Conservation (phyloP, 805 yeast species). For the Yarrowia sp. region DNA sequence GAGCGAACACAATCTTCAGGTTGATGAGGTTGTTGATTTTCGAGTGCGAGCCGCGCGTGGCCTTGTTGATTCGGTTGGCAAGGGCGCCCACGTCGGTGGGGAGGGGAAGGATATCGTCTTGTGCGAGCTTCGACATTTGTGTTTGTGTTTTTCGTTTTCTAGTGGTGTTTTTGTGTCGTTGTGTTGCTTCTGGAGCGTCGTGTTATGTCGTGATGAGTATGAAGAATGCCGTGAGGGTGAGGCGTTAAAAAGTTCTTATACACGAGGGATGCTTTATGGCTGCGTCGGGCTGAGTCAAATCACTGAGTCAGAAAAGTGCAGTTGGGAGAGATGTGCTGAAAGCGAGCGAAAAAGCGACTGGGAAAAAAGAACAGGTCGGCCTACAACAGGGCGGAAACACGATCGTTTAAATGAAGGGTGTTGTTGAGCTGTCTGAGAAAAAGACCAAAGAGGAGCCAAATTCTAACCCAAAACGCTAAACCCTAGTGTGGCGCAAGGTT, state of each 20-base stretch:
- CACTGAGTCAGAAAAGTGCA: no score
- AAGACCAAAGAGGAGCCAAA: no score
- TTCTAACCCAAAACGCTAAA: no score
- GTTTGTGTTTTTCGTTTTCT: not conserved
- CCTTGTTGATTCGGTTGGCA: constrained; percentile 74
- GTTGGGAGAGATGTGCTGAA: no score
- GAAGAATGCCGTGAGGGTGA: no score
- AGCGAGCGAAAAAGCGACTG: not conserved
- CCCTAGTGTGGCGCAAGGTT: not conserved
- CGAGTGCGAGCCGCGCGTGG: constrained; percentile 65
- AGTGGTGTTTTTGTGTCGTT: not conserved
- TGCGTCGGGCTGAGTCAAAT: constrained; percentile 6
- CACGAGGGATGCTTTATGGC: constrained; percentile 4
- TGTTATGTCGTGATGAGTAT: not conserved
- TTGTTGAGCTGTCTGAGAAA: no score
- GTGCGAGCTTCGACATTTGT: constrained; percentile 6
- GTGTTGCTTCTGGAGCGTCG: not conserved
- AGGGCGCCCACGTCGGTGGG: constrained; percentile 79
- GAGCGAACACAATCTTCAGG: constrained; percentile 67
- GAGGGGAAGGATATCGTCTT: constrained; percentile 62
- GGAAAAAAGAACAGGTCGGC: no score
- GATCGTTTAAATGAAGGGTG: no score
- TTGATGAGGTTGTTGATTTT: constrained; percentile 67
- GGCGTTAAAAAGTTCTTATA: no score
- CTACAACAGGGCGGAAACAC: no score